phyloP scores from a whole-genome alignment of 2,329 filamentous ascomycete species.

The Fusarium piperis region DNA sequence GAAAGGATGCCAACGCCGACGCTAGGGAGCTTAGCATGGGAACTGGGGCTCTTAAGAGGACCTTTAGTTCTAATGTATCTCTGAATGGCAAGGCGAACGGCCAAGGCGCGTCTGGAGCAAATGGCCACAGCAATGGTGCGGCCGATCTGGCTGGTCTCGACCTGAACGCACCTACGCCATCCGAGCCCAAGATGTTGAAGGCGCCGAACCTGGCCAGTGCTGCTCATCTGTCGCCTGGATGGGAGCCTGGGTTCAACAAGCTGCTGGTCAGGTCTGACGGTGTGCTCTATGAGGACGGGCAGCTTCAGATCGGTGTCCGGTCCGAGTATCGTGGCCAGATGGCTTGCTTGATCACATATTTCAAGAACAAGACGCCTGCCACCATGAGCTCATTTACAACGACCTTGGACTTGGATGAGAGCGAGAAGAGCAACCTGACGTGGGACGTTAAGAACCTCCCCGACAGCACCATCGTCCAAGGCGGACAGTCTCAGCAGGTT shows the following conservation, averaged over 20 bases:
- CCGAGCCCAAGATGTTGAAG: constrained; percentile 67
- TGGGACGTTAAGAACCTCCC: constrained; percentile 90
- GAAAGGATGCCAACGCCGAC: constrained; percentile 91
- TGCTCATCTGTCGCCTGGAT: constrained; percentile 91
- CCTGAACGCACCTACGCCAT: constrained; percentile 69
- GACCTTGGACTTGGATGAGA: constrained; percentile 82
- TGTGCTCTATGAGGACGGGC: constrained; percentile 92
- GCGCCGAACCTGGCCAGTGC: constrained; percentile 89
- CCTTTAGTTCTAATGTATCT: constrained; percentile 73
- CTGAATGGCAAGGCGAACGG: constrained; percentile 60
- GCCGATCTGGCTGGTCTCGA: constrained; percentile 85
- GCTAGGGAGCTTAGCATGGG: constrained; percentile 82
- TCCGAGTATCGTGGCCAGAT: constrained; percentile 96
- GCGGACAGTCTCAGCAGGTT: constrained; percentile 88
- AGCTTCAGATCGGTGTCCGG: constrained; percentile 90
- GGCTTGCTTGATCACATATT: constrained; percentile 94
- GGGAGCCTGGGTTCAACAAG: constrained; percentile 89
- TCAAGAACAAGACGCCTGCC: constrained; percentile 90
- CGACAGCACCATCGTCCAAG: constrained; percentile 79
- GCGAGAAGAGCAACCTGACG: constrained; percentile 73
- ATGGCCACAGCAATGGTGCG: constrained; percentile 60
- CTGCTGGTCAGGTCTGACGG: constrained; percentile 84
- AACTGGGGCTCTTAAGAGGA: constrained; percentile 83
- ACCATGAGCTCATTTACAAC: constrained; percentile 93
- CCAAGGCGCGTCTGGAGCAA: constrained; percentile 57